Evolutionary conservation across 768 basidiomycete species (phyloP).

Genomic region (Lactarius hengduanensis): DNA sequence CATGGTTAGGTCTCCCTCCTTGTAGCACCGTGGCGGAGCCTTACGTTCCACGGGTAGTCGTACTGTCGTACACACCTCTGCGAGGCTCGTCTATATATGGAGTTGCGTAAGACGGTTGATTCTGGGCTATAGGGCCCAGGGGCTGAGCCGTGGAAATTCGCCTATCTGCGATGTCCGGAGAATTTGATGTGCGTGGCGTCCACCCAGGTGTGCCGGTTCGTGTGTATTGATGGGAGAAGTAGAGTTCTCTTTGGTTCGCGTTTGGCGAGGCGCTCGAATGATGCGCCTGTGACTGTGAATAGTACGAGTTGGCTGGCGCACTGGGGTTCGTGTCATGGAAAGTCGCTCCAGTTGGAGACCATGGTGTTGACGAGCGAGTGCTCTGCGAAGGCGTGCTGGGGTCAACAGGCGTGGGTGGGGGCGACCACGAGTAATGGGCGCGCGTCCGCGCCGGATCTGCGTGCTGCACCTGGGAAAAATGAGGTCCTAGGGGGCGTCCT

Average conservation of each 20-base stretch:
- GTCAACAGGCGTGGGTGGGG: slow-evolving; percentile 17
- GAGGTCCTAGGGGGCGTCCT: slow-evolving; percentile 9
- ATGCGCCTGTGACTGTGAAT: slow-evolving; percentile 16
- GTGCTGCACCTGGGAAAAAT: slow-evolving; percentile 9
- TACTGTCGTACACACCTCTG: slow-evolving; percentile 12
- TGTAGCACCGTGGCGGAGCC: no score
- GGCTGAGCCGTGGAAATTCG: slow-evolving; percentile 13
- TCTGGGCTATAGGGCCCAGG: slow-evolving; percentile 10
- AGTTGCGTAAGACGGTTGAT: slow-evolving; percentile 12
- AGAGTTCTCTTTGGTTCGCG: slow-evolving; percentile 11
- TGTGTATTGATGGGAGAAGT: slow-evolving; percentile 14
- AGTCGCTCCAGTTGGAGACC: slow-evolving; percentile 5
- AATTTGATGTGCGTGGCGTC: slow-evolving; percentile 14
- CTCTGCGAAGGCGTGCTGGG: slow-evolving; percentile 6
- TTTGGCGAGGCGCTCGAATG: slow-evolving; percentile 6
- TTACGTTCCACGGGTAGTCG: slow-evolving; percentile 8
- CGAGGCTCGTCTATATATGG: slow-evolving; percentile 15
- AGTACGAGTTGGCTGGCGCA: slow-evolving; percentile 7
- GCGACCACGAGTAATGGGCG: slow-evolving; percentile 20
- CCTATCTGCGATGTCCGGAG: slow-evolving; percentile 16
- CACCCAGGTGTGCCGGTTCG: slow-evolving; percentile 16
- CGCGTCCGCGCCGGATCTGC: slow-evolving; percentile 7
- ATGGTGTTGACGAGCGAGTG: slow-evolving; percentile 6
- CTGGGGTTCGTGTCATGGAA: slow-evolving; percentile 5
- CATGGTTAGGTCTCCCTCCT: not conserved